phyloP scores from a whole-genome alignment of 2,329 filamentous ascomycete genomes.

The Nothopassalora personata region DNA sequence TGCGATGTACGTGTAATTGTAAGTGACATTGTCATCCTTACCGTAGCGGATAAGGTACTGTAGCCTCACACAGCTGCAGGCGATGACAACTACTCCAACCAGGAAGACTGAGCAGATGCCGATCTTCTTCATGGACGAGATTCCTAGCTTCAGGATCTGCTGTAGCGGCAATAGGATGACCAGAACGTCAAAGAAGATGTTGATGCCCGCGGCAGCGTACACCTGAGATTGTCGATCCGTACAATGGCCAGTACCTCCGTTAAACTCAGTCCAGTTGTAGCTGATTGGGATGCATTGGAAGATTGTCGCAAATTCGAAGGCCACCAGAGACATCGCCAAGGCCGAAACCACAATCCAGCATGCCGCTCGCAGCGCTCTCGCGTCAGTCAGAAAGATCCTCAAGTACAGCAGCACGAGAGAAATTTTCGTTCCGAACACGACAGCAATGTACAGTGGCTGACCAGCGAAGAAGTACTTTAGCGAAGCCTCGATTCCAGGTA shows the following conservation, averaged over 20 bases:
- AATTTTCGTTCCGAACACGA: slow-evolving; percentile 2
- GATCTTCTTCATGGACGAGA: background rate
- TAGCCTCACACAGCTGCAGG: slow-evolving; percentile 12
- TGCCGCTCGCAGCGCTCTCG: background rate
- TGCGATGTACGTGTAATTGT: slow-evolving; percentile 12
- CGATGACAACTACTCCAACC: slow-evolving; percentile 12
- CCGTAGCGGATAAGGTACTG: slow-evolving; percentile 7
- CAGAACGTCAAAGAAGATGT: slow-evolving; percentile 5
- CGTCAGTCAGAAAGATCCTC: slow-evolving; percentile 3
- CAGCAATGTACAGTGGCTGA: slow-evolving; percentile 5
- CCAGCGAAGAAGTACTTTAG: slow-evolving; percentile 5
- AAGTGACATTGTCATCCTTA: slow-evolving; percentile 7
- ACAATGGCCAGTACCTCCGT: background rate
- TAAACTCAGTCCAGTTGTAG: background rate
- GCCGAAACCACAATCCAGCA: background rate
- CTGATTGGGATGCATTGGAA: slow-evolving; percentile 2
- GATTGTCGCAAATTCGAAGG: background rate
- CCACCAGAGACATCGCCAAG: background rate
- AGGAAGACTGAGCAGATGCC: slow-evolving; percentile 8
- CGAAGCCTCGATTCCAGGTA: background rate
- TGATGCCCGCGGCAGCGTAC: slow-evolving; percentile 1
- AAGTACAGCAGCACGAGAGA: slow-evolving; percentile 10
- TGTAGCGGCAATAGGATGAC: slow-evolving; percentile 17
- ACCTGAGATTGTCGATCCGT: background rate
- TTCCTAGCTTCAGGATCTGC: background rate